Conservation (phyloP, 2,329 filamentous ascomycete species). For the Sarocladiaceae sp. region DNA sequence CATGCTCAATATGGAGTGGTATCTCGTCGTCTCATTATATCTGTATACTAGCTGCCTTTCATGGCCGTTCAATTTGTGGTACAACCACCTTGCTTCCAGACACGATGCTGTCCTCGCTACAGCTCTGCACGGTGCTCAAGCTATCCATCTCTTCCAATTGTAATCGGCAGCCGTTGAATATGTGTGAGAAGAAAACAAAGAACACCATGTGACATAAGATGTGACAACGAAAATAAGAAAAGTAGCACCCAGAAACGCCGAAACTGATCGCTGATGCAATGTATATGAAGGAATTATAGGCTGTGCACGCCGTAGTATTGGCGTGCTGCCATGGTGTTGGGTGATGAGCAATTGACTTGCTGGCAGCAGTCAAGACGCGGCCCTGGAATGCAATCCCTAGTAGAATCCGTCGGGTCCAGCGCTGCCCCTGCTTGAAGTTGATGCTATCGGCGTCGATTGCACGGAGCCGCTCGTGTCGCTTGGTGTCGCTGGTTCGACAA, state of each 20-base stretch:
- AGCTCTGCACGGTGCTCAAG: background rate
- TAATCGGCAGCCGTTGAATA: background rate
- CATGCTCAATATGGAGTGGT: too few species aligned
- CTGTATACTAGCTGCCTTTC: background rate
- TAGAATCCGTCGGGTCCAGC: conserved; percentile 26
- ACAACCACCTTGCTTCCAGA: background rate
- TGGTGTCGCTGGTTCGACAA: conserved; percentile 60
- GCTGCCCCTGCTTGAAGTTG: conserved; percentile 25
- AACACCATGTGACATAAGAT: background rate
- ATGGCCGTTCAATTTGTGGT: background rate
- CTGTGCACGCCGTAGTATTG: background rate
- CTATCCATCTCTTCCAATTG: background rate
- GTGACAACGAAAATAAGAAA: background rate
- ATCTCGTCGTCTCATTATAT: conserved; percentile 3
- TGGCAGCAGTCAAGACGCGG: background rate
- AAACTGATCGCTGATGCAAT: conserved; percentile 8
- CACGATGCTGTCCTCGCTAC: background rate
- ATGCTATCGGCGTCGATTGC: conserved; percentile 29
- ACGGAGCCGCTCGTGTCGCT: conserved; percentile 48
- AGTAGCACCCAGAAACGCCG: background rate
- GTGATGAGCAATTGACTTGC: background rate
- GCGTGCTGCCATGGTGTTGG: background rate
- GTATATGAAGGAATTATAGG: background rate
- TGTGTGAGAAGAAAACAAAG: background rate
- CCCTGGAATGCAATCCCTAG: conserved; percentile 14